These are phyloP conservation scores for Xerocomus brunneocitrinus DNA, from an alignment of 768 basidiomycete genomes.

Conservation along the genomic window DNA sequence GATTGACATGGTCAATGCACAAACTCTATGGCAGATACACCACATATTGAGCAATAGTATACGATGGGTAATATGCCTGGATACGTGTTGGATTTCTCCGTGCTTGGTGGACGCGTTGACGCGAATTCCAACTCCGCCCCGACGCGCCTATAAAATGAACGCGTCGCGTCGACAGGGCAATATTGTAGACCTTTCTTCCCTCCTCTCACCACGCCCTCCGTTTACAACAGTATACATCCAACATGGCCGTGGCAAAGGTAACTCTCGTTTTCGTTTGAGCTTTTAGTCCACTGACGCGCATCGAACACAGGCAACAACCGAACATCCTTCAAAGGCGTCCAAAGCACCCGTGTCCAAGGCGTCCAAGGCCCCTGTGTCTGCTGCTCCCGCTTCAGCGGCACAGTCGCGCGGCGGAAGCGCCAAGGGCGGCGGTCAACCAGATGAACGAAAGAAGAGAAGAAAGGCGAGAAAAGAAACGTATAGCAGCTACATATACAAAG, in stretches of 20 bases:
- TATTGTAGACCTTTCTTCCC: neutral
- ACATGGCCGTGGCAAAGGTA: conserved; percentile 5
- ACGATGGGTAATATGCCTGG: no score
- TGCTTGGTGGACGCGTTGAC: no score
- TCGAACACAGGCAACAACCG: neutral
- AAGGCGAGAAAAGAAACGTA: conserved; percentile 58
- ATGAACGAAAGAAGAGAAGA: conserved; percentile 49
- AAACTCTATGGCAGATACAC: no score
- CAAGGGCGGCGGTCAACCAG: conserved; percentile 16
- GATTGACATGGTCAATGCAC: no score
- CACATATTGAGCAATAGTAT: no score
- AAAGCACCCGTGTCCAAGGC: conserved; percentile 42
- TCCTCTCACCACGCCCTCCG: no score
- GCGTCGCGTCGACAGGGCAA: neutral
- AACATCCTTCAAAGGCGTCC: conserved; percentile 22
- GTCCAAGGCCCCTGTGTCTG: conserved; percentile 48
- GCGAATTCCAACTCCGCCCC: conserved; percentile 12
- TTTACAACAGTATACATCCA: neutral
- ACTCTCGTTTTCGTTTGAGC: neutral
- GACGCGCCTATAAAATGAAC: conserved; percentile 16
- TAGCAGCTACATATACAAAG: conserved; percentile 63
- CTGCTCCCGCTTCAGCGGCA: conserved; percentile 27
- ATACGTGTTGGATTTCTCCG: no score
- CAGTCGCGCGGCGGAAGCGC: conserved; percentile 30
- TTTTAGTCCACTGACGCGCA: neutral